These are phyloP conservation scores for Botrytis squamosa DNA, from an alignment of 2,329 filamentous ascomycete species.

Conservation along the genomic window DNA sequence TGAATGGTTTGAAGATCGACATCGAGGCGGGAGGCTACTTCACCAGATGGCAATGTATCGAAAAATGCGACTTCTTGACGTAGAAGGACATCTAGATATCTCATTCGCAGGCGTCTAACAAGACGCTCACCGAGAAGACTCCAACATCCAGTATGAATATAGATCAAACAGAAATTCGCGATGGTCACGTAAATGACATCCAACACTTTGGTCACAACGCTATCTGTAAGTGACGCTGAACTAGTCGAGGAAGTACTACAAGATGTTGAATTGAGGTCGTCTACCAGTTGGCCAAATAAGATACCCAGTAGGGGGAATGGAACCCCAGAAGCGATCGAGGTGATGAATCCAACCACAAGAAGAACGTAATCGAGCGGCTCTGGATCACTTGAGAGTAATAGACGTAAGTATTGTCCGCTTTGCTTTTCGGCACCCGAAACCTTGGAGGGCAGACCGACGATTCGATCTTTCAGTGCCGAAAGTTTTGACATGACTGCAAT, in stretches of 20 bases:
- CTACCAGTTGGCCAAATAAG: constrained; percentile 62
- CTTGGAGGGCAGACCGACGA: constrained; percentile 10
- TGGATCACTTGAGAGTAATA: constrained; percentile 3
- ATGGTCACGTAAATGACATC: constrained; percentile 62
- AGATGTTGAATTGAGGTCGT: constrained; percentile 58
- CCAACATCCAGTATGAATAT: constrained; percentile 61
- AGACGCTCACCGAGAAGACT: constrained; percentile 54
- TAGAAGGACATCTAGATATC: constrained; percentile 51
- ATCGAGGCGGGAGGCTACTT: constrained; percentile 50
- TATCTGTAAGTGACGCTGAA: constrained; percentile 11
- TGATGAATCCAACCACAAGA: constrained; percentile 6
- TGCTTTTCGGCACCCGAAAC: constrained; percentile 2
- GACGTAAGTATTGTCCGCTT: constrained; percentile 13
- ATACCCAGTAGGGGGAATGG: constrained; percentile 66
- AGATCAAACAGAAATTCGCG: constrained; percentile 62
- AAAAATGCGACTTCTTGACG: constrained; percentile 55
- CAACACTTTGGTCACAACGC: constrained; percentile 50
- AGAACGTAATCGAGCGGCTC: constrained; percentile 4
- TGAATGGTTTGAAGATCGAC: constrained; percentile 57
- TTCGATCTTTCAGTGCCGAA: constrained; percentile 2
- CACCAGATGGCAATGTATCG: constrained; percentile 52
- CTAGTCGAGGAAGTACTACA: constrained; percentile 21
- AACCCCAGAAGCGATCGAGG: constrained; percentile 53
- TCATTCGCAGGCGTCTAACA: constrained; percentile 52
- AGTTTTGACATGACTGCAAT: constrained; percentile 15